A percentile compares a stretch with the other conserved stretches of the same genome.
These are phyloP conservation scores for Solanum medicagineum DNA, from an alignment of 257 asterid species.

Conservation along the genomic window DNA sequence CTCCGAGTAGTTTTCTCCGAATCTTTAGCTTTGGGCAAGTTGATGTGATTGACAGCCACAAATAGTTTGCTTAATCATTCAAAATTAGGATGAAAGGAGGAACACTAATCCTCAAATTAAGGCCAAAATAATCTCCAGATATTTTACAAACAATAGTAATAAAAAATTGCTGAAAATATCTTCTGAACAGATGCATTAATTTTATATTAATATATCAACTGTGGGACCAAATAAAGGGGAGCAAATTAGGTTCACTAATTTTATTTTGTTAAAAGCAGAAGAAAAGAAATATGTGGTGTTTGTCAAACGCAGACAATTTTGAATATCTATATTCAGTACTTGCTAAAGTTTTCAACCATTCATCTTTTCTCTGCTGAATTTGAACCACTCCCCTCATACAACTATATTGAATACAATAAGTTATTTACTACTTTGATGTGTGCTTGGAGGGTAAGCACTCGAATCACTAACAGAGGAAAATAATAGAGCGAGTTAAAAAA, in stretches of 20 bases:
- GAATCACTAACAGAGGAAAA: too few relatives aligned
- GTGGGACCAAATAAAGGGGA: neutral
- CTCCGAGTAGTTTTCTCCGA: neutral
- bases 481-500: too few relatives aligned
- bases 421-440: neutral
- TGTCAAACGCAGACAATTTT: conserved; percentile 11
- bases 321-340: conserved; percentile 1
- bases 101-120: neutral
- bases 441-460: too few relatives aligned
- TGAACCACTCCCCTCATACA: neutral
- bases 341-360: neutral
- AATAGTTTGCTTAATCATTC: conserved; percentile 10
- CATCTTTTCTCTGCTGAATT: neutral
- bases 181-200: neutral
- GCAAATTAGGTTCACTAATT: conserved; percentile 20
- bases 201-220: neutral
- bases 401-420: neutral
- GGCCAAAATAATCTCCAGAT: conserved; percentile 2
- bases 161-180: conserved; percentile 14
- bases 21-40: neutral
- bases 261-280: neutral
- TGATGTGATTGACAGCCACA: conserved; percentile 30
- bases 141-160: conserved; percentile 4
- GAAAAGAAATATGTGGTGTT: conserved; percentile 14
- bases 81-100: neutral